Evolutionary conservation across 2,329 filamentous ascomycete genomes (phyloP).

Genomic region (Xylariaceae sp.): DNA sequence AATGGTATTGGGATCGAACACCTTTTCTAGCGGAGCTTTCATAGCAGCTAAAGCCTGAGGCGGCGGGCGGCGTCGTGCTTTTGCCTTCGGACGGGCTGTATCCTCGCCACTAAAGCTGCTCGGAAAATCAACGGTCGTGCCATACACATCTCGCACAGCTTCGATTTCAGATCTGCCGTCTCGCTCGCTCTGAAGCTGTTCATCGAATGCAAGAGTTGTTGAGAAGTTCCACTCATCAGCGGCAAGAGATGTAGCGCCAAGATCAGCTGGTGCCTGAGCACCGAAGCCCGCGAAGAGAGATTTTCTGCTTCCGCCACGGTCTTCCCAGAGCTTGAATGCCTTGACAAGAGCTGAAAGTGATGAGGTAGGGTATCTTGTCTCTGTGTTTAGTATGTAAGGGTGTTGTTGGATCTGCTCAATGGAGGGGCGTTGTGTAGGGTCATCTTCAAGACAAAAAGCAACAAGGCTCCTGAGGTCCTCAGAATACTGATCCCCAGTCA

Average conservation of each 20-base stretch:
- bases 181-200: slow-evolving; percentile 59
- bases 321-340: slow-evolving; percentile 78
- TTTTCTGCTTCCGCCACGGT: slow-evolving; percentile 72
- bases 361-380: slow-evolving; percentile 67
- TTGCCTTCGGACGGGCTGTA: slow-evolving; percentile 60
- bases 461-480: slow-evolving; percentile 72
- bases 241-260: slow-evolving; percentile 53
- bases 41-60: slow-evolving; percentile 64
- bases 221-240: slow-evolving; percentile 73
- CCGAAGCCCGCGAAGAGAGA: slow-evolving; percentile 68
- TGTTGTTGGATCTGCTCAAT: slow-evolving; percentile 75
- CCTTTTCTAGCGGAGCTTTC: slow-evolving; percentile 66
- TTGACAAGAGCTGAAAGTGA: slow-evolving; percentile 71
- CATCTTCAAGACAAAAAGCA: slow-evolving; percentile 74
- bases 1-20: slow-evolving; percentile 71
- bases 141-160: slow-evolving; percentile 67
- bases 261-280: slow-evolving; percentile 58
- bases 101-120: slow-evolving; percentile 55
- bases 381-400: slow-evolving; percentile 70
- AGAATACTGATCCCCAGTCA: slow-evolving; percentile 76
- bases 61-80: slow-evolving; percentile 60
- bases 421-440: slow-evolving; percentile 71
- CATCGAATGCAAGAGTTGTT: slow-evolving; percentile 69
- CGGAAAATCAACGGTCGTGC: slow-evolving; percentile 62
- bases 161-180: slow-evolving; percentile 54